Evolutionary conservation across 2,329 filamentous ascomycete genomes (phyloP), one percentile per base, ranked within the genome.

Genomic region (Sordariomycetes sp.): DNA sequence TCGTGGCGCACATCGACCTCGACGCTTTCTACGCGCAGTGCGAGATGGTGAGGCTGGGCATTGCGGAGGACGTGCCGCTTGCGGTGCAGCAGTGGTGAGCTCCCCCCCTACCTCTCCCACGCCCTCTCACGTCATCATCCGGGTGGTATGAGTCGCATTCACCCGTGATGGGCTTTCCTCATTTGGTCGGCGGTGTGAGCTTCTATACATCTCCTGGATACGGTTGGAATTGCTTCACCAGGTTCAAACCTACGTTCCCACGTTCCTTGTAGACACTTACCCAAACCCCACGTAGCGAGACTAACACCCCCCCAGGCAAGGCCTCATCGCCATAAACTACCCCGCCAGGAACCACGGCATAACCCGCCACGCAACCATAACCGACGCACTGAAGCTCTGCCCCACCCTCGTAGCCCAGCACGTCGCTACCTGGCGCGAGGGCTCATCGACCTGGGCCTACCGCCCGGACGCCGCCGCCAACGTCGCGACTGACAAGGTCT

Each of bases 1-100:
- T 95, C 32, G 83, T 96, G 63, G 89, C 90, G 7, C 91, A 96
- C 69, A 84, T 97, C 61, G 94, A 99, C 66, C 84, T 99, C 59
- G 94, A 99, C 79, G 92, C 92, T 45, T 99, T 99, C 72, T 99
- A 99, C 69, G 87, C 88, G 3, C 94, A 99, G 74, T 96, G 90
- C 67, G 94, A 99, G 72, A 95, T 91, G 80, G 84, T 96, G 10
- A 84, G 94, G 8, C 77, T 97, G 52, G 85, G 84, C 13, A 74
- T 88, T 12, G 75, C 86, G 15, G 84, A 89, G 60, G 81, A 90
- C 58, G 80, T 84, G 62, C 94, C 94, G 10, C 79, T 99, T 25
- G 94, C 90, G 1, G 94, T 99, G 22, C 91, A 95, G 67, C 92
- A 97, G 76, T 97, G 89, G 88, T 85, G 72, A 61, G 70, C 63